phyloP scores from a whole-genome alignment of 495 filamentous ascomycete genomes.

The Penicillium soppii region DNA sequence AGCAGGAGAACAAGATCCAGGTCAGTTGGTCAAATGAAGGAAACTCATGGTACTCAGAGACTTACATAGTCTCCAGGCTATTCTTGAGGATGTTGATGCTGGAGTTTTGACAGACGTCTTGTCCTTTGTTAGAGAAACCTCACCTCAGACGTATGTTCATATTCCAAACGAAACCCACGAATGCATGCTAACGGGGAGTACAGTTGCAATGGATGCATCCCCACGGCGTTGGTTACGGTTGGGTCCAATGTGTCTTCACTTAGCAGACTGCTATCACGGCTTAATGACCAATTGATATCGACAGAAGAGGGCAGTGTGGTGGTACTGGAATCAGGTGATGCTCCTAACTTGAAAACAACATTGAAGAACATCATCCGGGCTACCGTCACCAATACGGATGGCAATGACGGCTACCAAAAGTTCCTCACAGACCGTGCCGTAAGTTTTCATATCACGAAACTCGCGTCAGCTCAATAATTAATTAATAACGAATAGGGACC shows the following conservation, averaged over 20 bases:
- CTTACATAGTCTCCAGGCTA: slow-evolving; percentile 25
- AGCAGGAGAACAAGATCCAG: slow-evolving; percentile 66
- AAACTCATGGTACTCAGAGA: background rate
- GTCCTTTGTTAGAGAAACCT: slow-evolving; percentile 60
- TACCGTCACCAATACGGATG: slow-evolving; percentile 56
- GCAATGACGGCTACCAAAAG: slow-evolving; percentile 42
- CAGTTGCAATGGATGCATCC: slow-evolving; percentile 57
- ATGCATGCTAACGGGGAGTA: slow-evolving; percentile 14
- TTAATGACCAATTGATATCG: slow-evolving; percentile 56
- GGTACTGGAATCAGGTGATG: slow-evolving; percentile 74
- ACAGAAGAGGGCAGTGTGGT: slow-evolving; percentile 56
- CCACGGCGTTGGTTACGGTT: slow-evolving; percentile 77
- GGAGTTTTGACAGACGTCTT: slow-evolving; percentile 65
- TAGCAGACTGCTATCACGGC: slow-evolving; percentile 61
- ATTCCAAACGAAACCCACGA: background rate
- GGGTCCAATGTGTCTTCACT: slow-evolving; percentile 86
- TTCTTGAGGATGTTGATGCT: slow-evolving; percentile 47
- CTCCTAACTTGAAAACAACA: slow-evolving; percentile 75
- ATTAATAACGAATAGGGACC: slow-evolving; percentile 51
- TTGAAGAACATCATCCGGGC: slow-evolving; percentile 82
- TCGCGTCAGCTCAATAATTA: slow-evolving; percentile 10
- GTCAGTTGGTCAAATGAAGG: slow-evolving; percentile 38
- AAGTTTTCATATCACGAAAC: slow-evolving; percentile 18
- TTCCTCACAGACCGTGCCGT: slow-evolving; percentile 54
- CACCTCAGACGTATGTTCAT: slow-evolving; percentile 39